Evolutionary conservation across 2,329 filamentous ascomycete species (phyloP).

Genomic region (Curvularia sp.): DNA sequence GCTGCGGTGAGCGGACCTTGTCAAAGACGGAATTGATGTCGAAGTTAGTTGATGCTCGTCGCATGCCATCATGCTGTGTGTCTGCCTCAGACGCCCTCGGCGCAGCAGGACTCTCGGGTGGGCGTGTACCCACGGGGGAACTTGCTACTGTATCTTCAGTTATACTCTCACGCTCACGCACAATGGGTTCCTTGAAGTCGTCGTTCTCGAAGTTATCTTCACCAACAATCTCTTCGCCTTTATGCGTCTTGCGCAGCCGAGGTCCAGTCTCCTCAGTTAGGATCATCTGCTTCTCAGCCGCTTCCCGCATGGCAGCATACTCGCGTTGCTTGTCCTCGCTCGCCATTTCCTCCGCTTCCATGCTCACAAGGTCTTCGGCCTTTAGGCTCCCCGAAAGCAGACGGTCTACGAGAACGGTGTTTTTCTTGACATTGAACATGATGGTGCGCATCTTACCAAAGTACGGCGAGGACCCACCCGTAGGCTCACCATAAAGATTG

Average conservation of each 20-base stretch:
- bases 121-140: constrained; percentile 26
- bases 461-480: constrained; percentile 57
- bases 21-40: constrained; percentile 88
- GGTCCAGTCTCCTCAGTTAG: constrained; percentile 75
- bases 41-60: constrained; percentile 70
- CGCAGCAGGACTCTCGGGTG: constrained; percentile 31
- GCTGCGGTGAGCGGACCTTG: constrained; percentile 76
- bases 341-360: constrained; percentile 90
- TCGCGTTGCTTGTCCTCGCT: constrained; percentile 86
- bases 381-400: constrained; percentile 76
- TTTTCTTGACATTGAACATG: constrained; percentile 87
- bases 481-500: constrained; percentile 62
- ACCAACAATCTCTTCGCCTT: constrained; percentile 90
- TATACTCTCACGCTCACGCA: constrained; percentile 36
- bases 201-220: constrained; percentile 61
- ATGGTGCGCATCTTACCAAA: constrained; percentile 75
- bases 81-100: constrained; percentile 44
- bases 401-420: constrained; percentile 76
- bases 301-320: constrained; percentile 77
- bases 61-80: constrained; percentile 45
- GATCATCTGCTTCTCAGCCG: constrained; percentile 83
- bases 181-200: constrained; percentile 40
- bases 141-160: constrained; percentile 33
- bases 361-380: constrained; percentile 79
- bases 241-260: constrained; percentile 87